A percentile compares a stretch with the other conserved stretches of the same genome.
Conservation (phyloP, 2,329 filamentous ascomycete genomes). For the Huntiella savannae region DNA sequence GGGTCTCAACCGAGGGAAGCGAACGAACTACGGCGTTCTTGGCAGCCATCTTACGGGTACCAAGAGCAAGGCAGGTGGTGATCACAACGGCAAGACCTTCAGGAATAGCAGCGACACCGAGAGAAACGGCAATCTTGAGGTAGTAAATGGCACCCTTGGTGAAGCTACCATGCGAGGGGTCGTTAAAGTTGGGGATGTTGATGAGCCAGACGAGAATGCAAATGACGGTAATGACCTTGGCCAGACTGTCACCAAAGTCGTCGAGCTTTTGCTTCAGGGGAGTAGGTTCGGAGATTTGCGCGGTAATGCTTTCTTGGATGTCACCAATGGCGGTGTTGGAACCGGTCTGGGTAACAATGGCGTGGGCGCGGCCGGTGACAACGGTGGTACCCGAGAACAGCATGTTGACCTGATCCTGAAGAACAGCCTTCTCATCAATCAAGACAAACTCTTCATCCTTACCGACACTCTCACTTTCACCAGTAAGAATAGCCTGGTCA, state of each 20-base stretch:
- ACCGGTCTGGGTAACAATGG: constrained; percentile 79
- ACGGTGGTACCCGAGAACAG: constrained; percentile 97
- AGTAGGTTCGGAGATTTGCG: constrained; percentile 93
- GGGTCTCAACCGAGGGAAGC: constrained; percentile 86
- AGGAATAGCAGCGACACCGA: constrained; percentile 92
- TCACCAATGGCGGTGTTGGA: constrained; percentile 87
- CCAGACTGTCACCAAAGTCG: constrained; percentile 86
- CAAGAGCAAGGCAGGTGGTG: constrained; percentile 90
- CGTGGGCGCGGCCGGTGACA: constrained; percentile 80
- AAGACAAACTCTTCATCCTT: constrained; percentile 55
- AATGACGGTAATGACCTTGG: constrained; percentile 96
- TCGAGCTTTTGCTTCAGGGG: constrained; percentile 97
- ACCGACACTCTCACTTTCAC: constrained; percentile 89
- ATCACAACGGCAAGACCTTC: constrained; percentile 96
- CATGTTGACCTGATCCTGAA: constrained; percentile 96
- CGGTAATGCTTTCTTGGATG: constrained; percentile 95
- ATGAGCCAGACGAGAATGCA: constrained; percentile 95
- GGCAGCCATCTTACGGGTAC: constrained; percentile 94
- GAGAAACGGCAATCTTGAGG: constrained; percentile 94
- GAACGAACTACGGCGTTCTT: constrained; percentile 96
- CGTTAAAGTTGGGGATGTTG: constrained; percentile 93
- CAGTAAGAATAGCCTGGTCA: constrained; percentile 91
- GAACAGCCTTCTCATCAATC: constrained; percentile 66
- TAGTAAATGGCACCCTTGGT: constrained; percentile 98
- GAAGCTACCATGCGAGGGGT: constrained; percentile 83